These are phyloP conservation scores for Limonium bicolor DNA, from an alignment of 148 eudicot species.

Conservation along the genomic window DNA sequence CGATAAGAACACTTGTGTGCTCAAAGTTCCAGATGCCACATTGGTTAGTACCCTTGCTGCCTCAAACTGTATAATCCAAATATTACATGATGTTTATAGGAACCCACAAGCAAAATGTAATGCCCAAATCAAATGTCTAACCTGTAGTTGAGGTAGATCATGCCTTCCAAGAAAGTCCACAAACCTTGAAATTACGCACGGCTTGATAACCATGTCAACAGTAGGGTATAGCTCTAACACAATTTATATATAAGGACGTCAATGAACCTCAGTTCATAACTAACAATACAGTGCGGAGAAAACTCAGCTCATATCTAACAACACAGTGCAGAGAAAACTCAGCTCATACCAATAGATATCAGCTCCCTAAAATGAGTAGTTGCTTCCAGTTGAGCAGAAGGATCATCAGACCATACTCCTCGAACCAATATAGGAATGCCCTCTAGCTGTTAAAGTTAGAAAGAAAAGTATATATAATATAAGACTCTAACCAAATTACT, in stretches of 20 bases:
- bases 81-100: no score
- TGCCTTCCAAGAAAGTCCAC: slow-evolving; percentile 78
- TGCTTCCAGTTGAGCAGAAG: slow-evolving; percentile 68
- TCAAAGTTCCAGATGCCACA: slow-evolving; percentile 97
- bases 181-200: slow-evolving; percentile 77
- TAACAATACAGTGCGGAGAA: slow-evolving; percentile 6
- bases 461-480: background rate
- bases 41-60: slow-evolving; percentile 96
- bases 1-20: slow-evolving; percentile 79
- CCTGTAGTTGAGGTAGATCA: slow-evolving; percentile 83
- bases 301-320: slow-evolving; percentile 1
- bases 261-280: slow-evolving; percentile 4
- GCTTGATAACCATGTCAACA: slow-evolving; percentile 72
- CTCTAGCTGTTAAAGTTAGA: slow-evolving; percentile 39
- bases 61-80: slow-evolving; percentile 66
- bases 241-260: no score
- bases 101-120: no score
- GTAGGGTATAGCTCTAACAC: slow-evolving; percentile 91
- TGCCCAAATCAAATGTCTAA: slow-evolving; percentile 7
- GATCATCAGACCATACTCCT: slow-evolving; percentile 83
- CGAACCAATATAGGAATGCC: slow-evolving; percentile 74
- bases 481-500: background rate
- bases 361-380: slow-evolving; percentile 78
- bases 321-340: background rate
- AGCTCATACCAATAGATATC: slow-evolving; percentile 54